Conservation (phyloP, 139 green algal species). For the Chlamydomonas sp. region DNA sequence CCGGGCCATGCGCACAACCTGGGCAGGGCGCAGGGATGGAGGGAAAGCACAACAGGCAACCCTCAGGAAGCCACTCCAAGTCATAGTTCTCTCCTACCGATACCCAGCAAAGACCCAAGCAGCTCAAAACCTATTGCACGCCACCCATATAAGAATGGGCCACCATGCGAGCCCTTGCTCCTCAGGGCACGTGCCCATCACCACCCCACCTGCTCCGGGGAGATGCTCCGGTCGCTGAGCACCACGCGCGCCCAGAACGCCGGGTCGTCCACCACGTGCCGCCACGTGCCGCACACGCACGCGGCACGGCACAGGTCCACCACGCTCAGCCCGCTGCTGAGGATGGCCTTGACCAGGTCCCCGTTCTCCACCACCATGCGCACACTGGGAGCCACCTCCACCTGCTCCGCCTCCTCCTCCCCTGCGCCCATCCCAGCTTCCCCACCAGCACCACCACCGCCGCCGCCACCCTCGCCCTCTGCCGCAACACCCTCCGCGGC, state of each 20-base stretch:
- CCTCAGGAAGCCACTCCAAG: too few species aligned
- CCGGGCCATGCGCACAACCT: not conserved
- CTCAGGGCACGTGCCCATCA: not conserved
- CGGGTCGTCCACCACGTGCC: slow-evolving; percentile 1
- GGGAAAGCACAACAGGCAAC: too few species aligned
- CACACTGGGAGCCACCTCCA: not conserved
- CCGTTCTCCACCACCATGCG: not conserved
- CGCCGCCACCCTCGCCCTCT: too few species aligned
- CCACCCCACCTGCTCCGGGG: slow-evolving; percentile 11
- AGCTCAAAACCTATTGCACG: too few species aligned
- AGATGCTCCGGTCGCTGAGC: not conserved
- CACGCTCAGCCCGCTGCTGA: not conserved
- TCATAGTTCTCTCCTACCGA: too few species aligned
- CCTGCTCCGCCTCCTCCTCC: too few species aligned
- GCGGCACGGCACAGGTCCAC: slow-evolving; percentile 23
- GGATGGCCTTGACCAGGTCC: slow-evolving; percentile 18
- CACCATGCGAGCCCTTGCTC: too few species aligned
- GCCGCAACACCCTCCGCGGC: too few species aligned
- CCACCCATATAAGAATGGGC: too few species aligned
- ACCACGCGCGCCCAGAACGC: slow-evolving; percentile 4
- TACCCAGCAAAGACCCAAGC: too few species aligned
- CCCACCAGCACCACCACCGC: too few species aligned
- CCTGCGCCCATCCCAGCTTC: too few species aligned
- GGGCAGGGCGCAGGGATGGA: not conserved
- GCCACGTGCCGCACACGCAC: slow-evolving; percentile 7